Conservation (phyloP, 345 rosid species). For the Luvunga scandens region DNA sequence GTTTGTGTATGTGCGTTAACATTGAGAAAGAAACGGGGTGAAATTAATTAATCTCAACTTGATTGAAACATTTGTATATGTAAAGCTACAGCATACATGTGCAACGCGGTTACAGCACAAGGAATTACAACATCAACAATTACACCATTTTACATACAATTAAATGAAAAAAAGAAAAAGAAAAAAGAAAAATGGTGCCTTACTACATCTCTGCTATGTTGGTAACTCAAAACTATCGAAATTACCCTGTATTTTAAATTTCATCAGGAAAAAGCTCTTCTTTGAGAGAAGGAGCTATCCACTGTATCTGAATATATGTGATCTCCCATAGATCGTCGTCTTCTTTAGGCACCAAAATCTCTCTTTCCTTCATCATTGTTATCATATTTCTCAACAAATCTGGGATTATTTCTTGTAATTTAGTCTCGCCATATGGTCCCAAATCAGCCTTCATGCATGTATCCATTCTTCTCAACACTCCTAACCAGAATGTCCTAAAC, state of each 20-base stretch:
- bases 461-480: conserved; percentile 89
- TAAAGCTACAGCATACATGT: background rate
- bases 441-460: conserved; percentile 90
- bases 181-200: background rate
- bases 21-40: background rate
- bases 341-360: conserved; percentile 57
- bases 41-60: background rate
- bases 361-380: conserved; percentile 60
- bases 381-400: conserved; percentile 65
- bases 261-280: conserved; percentile 77
- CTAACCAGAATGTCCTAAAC: conserved; percentile 87
- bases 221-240: background rate
- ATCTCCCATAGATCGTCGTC: conserved; percentile 82
- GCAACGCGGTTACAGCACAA: background rate
- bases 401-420: conserved; percentile 53
- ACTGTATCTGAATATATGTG: conserved; percentile 86
- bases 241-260: background rate
- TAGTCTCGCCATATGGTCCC: conserved; percentile 63
- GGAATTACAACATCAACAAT: background rate
- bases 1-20: background rate
- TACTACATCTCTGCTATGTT: background rate
- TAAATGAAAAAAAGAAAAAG: background rate
- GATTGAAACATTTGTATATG: background rate
- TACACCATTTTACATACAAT: background rate
- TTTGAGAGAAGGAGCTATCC: conserved; percentile 92